Percentiles rank a stretch among this genome's conserved stretches.
These are phyloP conservation scores for Suhomyces maxii DNA, from an alignment of 1,139 yeast species.

Conservation along the genomic window DNA sequence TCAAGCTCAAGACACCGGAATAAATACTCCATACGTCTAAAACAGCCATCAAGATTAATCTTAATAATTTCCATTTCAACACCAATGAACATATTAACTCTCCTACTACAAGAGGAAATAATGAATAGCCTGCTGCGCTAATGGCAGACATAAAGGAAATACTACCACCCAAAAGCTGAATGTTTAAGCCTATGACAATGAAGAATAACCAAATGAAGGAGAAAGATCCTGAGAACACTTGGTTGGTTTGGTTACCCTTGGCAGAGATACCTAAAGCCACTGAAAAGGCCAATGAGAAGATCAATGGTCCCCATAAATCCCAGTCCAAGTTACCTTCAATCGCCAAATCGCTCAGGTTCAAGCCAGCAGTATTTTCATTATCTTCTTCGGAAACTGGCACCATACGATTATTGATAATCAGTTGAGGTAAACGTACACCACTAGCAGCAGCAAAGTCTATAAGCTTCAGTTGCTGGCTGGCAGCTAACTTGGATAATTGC, in stretches of 20 bases:
- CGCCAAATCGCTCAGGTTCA: constrained; percentile 12
- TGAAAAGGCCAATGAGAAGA: constrained; percentile 66
- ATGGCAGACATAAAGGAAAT: constrained; percentile 76
- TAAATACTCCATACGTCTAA: constrained; percentile 73
- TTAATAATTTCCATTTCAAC: constrained; percentile 49
- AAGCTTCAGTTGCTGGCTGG: constrained; percentile 44
- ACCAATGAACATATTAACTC: constrained; percentile 61
- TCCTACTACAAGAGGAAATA: constrained; percentile 74
- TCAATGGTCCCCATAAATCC: constrained; percentile 90
- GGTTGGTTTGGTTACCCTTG: constrained; percentile 37
- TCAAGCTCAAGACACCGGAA: constrained; percentile 64
- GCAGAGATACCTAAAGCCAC: constrained; percentile 52
- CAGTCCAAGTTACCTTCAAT: constrained; percentile 55
- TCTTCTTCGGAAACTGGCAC: constrained; percentile 33
- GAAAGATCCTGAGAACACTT: constrained; percentile 53
- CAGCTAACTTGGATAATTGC: constrained; percentile 45
- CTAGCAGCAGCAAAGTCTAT: constrained; percentile 45
- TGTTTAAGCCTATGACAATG: constrained; percentile 61
- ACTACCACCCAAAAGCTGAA: constrained; percentile 73
- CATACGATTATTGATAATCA: constrained; percentile 31
- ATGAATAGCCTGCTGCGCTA: constrained; percentile 77
- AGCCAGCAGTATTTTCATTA: constrained; percentile 19
- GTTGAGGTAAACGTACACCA: constrained; percentile 46
- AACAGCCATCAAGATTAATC: constrained; percentile 53
- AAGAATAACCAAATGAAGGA: constrained; percentile 56